Evolutionary conservation across 2,329 filamentous ascomycete genomes (phyloP).

Genomic region (Neoascochyta sp.): DNA sequence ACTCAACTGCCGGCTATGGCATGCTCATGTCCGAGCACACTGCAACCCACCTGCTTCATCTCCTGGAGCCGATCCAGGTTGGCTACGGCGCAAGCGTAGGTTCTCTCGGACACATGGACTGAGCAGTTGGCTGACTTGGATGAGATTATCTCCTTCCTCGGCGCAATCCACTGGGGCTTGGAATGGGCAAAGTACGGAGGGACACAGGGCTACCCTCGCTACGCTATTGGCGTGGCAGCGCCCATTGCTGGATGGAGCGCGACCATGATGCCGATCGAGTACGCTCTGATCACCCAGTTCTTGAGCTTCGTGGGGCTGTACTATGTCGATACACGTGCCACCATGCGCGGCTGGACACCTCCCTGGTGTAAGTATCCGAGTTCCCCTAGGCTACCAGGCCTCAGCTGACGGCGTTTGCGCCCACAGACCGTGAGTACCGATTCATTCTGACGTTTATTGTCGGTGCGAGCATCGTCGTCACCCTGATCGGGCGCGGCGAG

Average conservation of each 20-base stretch:
- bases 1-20: constrained; percentile 58
- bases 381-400: not conserved
- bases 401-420: constrained; percentile 45
- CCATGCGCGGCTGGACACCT: constrained; percentile 72
- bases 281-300: constrained; percentile 83
- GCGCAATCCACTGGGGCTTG: constrained; percentile 89
- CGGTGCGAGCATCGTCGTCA: constrained; percentile 74
- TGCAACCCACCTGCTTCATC: constrained; percentile 66
- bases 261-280: constrained; percentile 75
- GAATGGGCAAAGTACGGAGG: constrained; percentile 71
- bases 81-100: constrained; percentile 82
- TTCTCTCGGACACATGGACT: constrained; percentile 11
- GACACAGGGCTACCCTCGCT: constrained; percentile 70
- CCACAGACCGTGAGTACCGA: constrained; percentile 68
- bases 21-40: constrained; percentile 66
- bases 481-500: constrained; percentile 76
- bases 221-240: constrained; percentile 75
- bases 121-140: constrained; percentile 2
- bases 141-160: constrained; percentile 87
- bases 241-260: constrained; percentile 87
- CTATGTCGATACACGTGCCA: constrained; percentile 74
- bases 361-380: constrained; percentile 62
- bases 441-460: constrained; percentile 91
- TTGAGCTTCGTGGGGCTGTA: constrained; percentile 80
- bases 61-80: constrained; percentile 82